These are phyloP conservation scores for Sporothrix brunneoviolacea DNA, from an alignment of 2,329 filamentous ascomycete genomes.

Conservation along the genomic window DNA sequence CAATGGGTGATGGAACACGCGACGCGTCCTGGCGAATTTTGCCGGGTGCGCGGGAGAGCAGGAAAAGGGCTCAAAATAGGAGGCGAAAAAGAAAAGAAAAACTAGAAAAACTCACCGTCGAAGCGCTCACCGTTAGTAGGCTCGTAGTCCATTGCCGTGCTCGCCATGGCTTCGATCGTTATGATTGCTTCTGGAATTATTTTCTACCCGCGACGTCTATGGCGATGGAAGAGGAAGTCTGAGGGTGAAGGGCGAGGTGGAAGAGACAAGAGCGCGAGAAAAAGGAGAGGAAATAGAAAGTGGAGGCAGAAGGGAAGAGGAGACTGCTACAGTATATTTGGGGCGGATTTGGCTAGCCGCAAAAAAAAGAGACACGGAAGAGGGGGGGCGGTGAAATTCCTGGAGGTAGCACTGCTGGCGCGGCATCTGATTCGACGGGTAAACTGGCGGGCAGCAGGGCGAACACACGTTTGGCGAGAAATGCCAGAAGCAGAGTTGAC, in stretches of 20 bases:
- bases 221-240: conserved; percentile 3
- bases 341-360: conserved; percentile 10
- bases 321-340: conserved; percentile 6
- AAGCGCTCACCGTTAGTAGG: conserved; percentile 60
- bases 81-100: conserved; percentile 8
- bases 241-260: neutral
- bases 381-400: neutral
- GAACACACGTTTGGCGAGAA: no score
- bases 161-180: conserved; percentile 42
- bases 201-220: conserved; percentile 6
- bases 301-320: conserved; percentile 10
- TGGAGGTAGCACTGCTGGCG: neutral
- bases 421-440: neutral
- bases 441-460: neutral
- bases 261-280: conserved; percentile 8
- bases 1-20: no score
- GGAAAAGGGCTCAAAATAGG: neutral
- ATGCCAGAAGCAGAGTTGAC: no score
- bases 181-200: neutral
- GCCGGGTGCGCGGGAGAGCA: neutral
- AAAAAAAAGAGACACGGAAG: conserved; percentile 7
- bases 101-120: conserved; percentile 46
- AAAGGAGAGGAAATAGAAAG: conserved; percentile 11
- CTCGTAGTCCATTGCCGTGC: conserved; percentile 65
- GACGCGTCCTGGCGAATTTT: conserved; percentile 3